Percentiles rank a stretch among this genome's conserved stretches.
These are phyloP conservation scores for Taxillus chinensis DNA, from an alignment of 164 flowering plant species.

Conservation along the genomic window DNA sequence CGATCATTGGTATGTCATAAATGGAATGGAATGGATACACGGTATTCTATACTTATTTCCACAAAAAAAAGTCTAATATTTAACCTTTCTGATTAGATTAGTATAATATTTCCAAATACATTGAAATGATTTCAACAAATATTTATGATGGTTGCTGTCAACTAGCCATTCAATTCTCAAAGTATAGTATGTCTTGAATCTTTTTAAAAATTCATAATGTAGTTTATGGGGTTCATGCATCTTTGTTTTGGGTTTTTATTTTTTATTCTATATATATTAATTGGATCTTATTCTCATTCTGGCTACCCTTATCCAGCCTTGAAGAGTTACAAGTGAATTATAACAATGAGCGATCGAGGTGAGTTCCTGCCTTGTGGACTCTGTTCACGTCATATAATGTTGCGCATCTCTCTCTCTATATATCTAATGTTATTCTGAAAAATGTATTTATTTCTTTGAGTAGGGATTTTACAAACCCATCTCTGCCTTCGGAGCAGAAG, in stretches of 20 bases:
- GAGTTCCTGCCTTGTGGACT: constrained; percentile 5
- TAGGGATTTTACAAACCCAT: constrained; percentile 88
- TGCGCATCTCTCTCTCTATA: not conserved
- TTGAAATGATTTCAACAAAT: too few species aligned
- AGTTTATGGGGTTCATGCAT: constrained; percentile 1
- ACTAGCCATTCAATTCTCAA: constrained; percentile 91
- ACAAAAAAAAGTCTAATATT: too few species aligned
- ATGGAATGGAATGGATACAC: too few species aligned
- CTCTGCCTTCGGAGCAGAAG: constrained; percentile 81
- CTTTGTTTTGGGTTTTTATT: not conserved
- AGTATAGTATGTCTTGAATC: constrained; percentile 62
- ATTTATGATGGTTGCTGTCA: constrained; percentile 99
- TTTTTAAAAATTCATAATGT: not conserved
- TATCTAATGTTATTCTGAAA: not conserved
- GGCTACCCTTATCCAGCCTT: constrained; percentile 45
- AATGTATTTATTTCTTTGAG: not conserved
- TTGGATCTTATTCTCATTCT: constrained; percentile 2
- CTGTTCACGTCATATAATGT: not conserved
- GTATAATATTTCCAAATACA: too few species aligned
- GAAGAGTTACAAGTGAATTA: constrained; percentile 92
- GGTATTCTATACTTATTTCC: too few species aligned
- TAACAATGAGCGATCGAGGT: constrained; percentile 97
- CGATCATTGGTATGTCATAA: too few species aligned
- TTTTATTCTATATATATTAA: not conserved
- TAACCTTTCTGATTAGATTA: too few species aligned